A percentile compares a stretch with the other conserved stretches of the same genome.
These are phyloP conservation scores for Vitis labrusca DNA, from an alignment of 164 flowering plant genomes.

Conservation along the genomic window DNA sequence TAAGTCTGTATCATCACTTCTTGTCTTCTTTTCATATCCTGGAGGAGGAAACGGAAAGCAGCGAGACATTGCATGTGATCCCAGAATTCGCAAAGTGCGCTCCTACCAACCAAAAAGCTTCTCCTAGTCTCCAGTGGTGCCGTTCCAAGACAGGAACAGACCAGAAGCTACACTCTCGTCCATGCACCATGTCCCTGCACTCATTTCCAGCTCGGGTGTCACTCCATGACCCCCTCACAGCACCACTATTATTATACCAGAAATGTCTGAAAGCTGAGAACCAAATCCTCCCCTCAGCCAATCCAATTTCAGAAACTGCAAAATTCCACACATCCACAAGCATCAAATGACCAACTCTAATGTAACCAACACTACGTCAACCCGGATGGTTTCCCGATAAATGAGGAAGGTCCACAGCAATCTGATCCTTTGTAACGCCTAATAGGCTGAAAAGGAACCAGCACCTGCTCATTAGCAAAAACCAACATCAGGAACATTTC, in stretches of 20 bases:
- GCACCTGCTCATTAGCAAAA: conserved; percentile 24
- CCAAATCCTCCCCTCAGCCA: too few relatives aligned
- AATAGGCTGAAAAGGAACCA: conserved; percentile 8
- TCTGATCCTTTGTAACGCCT: neutral
- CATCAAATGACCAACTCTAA: conserved; percentile 3
- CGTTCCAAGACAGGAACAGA: conserved; percentile 27
- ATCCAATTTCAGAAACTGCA: neutral
- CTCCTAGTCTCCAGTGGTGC: conserved; percentile 3
- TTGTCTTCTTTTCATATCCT: conserved; percentile 50
- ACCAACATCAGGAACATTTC: conserved; percentile 12
- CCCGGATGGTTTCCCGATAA: neutral
- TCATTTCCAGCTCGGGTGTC: conserved; percentile 17
- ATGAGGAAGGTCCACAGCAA: conserved; percentile 1
- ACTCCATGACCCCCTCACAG: conserved; percentile 8
- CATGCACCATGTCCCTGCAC: conserved; percentile 32
- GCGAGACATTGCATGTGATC: conserved; percentile 67
- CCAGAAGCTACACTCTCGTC: conserved; percentile 19
- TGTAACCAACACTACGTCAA: neutral
- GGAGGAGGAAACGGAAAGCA: conserved; percentile 92
- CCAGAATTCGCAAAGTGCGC: conserved; percentile 1
- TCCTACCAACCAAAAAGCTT: conserved; percentile 8
- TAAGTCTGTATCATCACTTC: conserved; percentile 10
- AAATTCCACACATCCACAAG: neutral
- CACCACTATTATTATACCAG: too few relatives aligned
- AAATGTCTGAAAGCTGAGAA: too few relatives aligned